Base-by-base conservation (phyloP, 2,329 filamentous ascomycete species). In the Xylaria sp. region DNA sequence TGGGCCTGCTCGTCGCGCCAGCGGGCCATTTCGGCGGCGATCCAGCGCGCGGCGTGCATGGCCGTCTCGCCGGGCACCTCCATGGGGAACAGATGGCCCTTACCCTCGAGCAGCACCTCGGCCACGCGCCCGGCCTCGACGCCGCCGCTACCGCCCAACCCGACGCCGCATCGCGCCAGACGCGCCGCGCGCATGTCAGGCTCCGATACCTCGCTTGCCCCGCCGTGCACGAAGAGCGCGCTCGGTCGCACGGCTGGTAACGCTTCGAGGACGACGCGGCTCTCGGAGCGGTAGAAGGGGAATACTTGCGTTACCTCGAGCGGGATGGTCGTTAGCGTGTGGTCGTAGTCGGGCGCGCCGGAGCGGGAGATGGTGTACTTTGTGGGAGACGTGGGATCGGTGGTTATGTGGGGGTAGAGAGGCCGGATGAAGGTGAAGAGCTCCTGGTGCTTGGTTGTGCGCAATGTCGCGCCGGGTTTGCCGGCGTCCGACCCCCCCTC, bases 371-470 rank as follows among this genome's bases (percentile, higher is more conserved):
- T 74, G 0, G 77, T 79, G 63, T 83, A 77, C 8, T 86, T 67
- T 34, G 85, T 77, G 23, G 81, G 82, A 0, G 76, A 67, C 0
- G 75, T 65, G 36, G 81, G 82, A 4, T 79, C 70, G 0, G 75
- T 60, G 68, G 81, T 79, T 57, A 81, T 78, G 69, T 82, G 82
- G 8, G 81, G 79, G 77, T 80, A 88, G 66, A 87, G 86, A 0
- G 89, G 87, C 0, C 91, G 86, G 70, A 92, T 80, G 77, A 91
- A 96, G 1, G 90, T 93, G 75, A 93, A 90, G 64, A 96, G 91
- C 82, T 97, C 93, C 77, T 97, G 93, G 78, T 97, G 92, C 74
- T 94, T 93, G 0, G 93, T 91, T 0, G 95, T 98, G 1, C 88
- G 87, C 2, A 96, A 84, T 0, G 93, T 95, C 0, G 94, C 90